Evolutionary conservation across 768 basidiomycete species (phyloP), one percentile per base, ranked within the genome.

Genomic region (Panaeolus papilionaceus): DNA sequence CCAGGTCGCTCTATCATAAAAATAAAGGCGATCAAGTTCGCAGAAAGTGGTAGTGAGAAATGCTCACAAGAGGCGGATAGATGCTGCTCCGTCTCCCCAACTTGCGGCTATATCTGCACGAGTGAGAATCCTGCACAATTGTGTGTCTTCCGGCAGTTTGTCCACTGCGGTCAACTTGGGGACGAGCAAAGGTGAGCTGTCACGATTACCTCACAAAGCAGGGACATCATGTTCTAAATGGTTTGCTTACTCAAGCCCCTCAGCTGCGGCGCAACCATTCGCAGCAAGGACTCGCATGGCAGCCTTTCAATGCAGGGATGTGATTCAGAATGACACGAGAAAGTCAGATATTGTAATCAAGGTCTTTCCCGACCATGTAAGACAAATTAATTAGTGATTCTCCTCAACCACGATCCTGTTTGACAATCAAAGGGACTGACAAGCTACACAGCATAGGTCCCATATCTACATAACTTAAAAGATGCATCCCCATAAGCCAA

Each of bases 361-460:
- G 4, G 14, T 37, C 54, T 37, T 20, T 33, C 28, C 54, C 18
- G 47, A 51, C 47, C 47, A 51, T 18, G 20, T 12, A 58, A 58
- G 10, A 37, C 28, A 58, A 58, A 58, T 58, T 58, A 58, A 58
- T 28, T 58, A n/a, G 26, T 58, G 28, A 58, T 58, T 58, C 6
- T 58, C 20, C 54, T 33, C 54, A 20, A 1, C 28, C 28, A 12
- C 26, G 54, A 58, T 58, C 26, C 10, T 58, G 54, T 58, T 28
- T 28, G 54, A 18, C 28, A 58, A 58, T 33, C 54, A 58, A 37
- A 58, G 28, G 2, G 54, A 28, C 9, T 58, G 28, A 33, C 54
- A 58, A 33, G 33, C 54, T 28, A 58, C 28, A 58, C 54, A 33
- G 54, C 54, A 58, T 58, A 28, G 28, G 20, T 14, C 12, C 26